Percentiles rank a stretch among this genome's conserved stretches.
Evolutionary conservation across 1,139 yeast species (phyloP).

Genomic region (Suhomyces coccinellae): DNA sequence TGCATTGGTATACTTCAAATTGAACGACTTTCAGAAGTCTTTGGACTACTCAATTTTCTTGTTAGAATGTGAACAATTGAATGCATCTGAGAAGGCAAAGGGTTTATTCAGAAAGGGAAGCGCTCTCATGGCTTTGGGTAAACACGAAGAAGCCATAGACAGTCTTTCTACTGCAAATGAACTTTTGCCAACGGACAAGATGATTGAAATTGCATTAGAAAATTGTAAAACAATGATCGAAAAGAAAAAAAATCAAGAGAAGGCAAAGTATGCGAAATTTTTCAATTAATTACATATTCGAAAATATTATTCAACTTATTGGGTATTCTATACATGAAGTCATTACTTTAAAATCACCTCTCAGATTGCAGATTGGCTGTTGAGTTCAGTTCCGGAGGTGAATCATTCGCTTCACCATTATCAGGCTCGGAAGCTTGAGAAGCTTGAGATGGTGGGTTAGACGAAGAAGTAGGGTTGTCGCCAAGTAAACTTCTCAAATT

Average conservation of each 20-base stretch:
- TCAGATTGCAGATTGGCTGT: background rate
- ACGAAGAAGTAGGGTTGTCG: background rate
- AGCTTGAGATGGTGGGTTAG: background rate
- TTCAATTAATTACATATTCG: conserved; percentile 25
- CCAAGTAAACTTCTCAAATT: conserved; percentile 27
- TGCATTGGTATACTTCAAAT: conserved; percentile 51
- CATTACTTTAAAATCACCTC: background rate
- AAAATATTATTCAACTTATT: background rate
- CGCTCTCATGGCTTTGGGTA: conserved; percentile 43
- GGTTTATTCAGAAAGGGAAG: conserved; percentile 62
- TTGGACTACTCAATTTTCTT: conserved; percentile 55
- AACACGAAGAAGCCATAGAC: conserved; percentile 50
- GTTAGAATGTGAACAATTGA: conserved; percentile 47
- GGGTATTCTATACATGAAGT: background rate
- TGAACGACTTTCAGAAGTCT: conserved; percentile 45
- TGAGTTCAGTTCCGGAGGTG: background rate
- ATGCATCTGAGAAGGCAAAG: conserved; percentile 54
- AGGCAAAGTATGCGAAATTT: conserved; percentile 53
- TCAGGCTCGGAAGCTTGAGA: background rate
- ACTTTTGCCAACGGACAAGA: conserved; percentile 52
- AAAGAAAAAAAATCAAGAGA: conserved; percentile 49
- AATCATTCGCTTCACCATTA: background rate
- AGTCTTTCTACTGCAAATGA: conserved; percentile 47
- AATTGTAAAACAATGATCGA: conserved; percentile 40
- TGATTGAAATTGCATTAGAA: conserved; percentile 44